Conservation (phyloP, 208 protist genomes). For the Tritrichomonas musculus region DNA sequence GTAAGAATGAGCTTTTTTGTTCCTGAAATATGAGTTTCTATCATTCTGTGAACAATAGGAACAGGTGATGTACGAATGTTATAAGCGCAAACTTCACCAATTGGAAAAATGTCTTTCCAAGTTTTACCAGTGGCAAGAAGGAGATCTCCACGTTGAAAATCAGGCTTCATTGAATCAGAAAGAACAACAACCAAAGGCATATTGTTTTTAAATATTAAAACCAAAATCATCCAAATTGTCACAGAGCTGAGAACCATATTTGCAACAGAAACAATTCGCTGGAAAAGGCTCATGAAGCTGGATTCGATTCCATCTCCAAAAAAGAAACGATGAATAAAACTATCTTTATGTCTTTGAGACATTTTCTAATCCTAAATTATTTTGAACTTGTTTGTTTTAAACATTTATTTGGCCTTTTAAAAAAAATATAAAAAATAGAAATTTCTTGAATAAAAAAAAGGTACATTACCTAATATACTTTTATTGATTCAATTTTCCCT, state of each 20-base stretch:
- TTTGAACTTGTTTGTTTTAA: too few species aligned
- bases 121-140: background rate
- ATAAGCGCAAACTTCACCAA: background rate
- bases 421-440: too few species aligned
- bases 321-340: background rate
- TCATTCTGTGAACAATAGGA: constrained; percentile 29
- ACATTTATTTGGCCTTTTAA: too few species aligned
- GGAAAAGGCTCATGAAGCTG: background rate
- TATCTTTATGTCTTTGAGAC: background rate
- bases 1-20: background rate
- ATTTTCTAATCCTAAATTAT: too few species aligned
- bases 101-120: background rate
- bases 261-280: background rate
- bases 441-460: too few species aligned
- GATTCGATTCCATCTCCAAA: background rate
- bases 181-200: constrained; percentile 33
- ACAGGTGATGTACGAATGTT: background rate
- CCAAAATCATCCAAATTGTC: constrained; percentile 1
- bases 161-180: constrained; percentile 1
- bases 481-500: too few species aligned
- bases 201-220: background rate
- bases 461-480: too few species aligned
- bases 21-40: background rate
- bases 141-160: constrained; percentile 1
- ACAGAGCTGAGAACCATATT: constrained; percentile 11